phyloP scores from a whole-genome alignment of 2,329 filamentous ascomycete genomes.

The Diaporthe eres region DNA sequence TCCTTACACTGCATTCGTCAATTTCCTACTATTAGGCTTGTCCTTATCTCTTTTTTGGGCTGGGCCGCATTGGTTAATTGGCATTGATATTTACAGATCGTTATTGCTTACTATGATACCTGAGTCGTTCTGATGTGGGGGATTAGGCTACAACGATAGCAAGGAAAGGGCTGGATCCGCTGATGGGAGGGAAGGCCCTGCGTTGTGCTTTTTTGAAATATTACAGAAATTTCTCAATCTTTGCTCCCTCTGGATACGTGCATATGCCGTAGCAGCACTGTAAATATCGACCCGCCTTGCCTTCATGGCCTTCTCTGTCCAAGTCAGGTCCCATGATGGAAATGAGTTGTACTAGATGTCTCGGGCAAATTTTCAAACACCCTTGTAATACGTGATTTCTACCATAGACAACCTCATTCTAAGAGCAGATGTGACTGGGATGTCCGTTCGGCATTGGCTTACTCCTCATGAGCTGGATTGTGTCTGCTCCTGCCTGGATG shows the following conservation, averaged over 20 bases:
- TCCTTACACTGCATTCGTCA: neutral
- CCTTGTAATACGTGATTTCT: neutral
- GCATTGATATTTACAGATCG: conserved; percentile 41
- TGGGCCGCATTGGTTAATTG: conserved; percentile 41
- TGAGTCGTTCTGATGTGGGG: conserved; percentile 30
- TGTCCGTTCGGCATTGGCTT: neutral
- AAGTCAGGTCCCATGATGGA: neutral
- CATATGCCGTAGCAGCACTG: neutral
- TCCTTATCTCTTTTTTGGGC: conserved; percentile 2
- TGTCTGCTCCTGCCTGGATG: neutral
- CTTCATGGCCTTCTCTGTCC: neutral
- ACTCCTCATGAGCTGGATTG: neutral
- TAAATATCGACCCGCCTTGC: neutral
- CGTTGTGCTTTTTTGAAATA: conserved; percentile 35
- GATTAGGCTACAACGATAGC: conserved; percentile 14
- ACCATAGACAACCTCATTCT: neutral
- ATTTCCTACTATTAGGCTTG: neutral
- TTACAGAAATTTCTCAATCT: neutral
- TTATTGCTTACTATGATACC: conserved; percentile 38
- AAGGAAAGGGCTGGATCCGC: conserved; percentile 28
- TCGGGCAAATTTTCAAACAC: neutral
- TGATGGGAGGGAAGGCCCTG: conserved; percentile 30
- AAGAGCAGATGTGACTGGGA: neutral
- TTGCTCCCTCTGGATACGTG: neutral
- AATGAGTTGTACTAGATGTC: neutral